Percentiles rank a stretch among this genome's conserved stretches.
phyloP scores from a whole-genome alignment of 257 asterid genomes.

The Jaltomata sinuosa region DNA sequence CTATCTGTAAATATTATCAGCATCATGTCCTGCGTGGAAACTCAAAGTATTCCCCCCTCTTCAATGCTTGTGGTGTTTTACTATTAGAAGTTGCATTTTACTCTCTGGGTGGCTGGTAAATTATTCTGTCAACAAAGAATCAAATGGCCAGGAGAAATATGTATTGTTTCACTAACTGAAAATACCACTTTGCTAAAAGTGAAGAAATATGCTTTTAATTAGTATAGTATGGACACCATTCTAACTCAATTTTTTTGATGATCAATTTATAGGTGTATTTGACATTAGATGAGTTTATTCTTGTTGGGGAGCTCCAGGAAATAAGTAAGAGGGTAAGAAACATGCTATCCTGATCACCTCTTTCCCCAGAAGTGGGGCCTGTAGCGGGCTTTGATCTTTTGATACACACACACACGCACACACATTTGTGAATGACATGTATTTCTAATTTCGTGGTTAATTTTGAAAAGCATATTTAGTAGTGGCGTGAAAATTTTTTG shows the following conservation, averaged over 20 bases:
- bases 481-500: background rate
- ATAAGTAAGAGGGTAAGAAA: slow-evolving; percentile 83
- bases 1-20: background rate
- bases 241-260: background rate
- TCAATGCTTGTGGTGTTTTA: background rate
- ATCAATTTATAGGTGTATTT: slow-evolving; percentile 62
- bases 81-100: background rate
- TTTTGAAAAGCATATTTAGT: background rate
- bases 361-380: background rate
- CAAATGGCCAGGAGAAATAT: background rate
- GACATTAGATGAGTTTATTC: slow-evolving; percentile 92
- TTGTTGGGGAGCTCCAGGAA: slow-evolving; percentile 98
- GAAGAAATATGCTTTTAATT: background rate
- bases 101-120: background rate
- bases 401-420: background rate
- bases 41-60: background rate
- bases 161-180: background rate
- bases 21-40: background rate
- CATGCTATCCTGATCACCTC: background rate
- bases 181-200: background rate
- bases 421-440: background rate
- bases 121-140: background rate
- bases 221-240: background rate
- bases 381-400: background rate
- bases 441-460: background rate